phyloP scores from a whole-genome alignment of 306 rosid genomes.

The Pyrus betulifolia region DNA sequence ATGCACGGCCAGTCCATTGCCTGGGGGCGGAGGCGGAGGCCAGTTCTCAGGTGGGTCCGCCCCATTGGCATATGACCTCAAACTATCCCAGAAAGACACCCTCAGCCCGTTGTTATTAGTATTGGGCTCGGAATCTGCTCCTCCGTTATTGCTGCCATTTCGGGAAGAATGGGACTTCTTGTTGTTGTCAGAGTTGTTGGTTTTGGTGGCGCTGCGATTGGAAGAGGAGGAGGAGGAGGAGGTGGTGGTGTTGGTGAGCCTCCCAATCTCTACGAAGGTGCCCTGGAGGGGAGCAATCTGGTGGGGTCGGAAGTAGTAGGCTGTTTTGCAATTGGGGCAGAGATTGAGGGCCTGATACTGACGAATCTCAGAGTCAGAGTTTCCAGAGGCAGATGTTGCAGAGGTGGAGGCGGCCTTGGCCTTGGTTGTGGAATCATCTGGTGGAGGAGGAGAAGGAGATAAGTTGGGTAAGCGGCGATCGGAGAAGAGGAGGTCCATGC shows the following conservation, averaged over 20 bases:
- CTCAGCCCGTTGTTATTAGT: conserved; percentile 31
- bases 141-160: conserved; percentile 13
- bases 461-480: conserved; percentile 46
- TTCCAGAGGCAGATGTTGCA: no score
- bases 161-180: conserved; percentile 23
- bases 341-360: conserved; percentile 63
- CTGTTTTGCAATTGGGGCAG: conserved; percentile 85
- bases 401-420: neutral
- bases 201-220: conserved; percentile 14
- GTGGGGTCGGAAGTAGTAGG: conserved; percentile 70
- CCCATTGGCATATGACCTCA: conserved; percentile 36
- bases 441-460: conserved; percentile 4
- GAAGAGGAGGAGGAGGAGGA: neutral
- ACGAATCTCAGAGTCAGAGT: neutral
- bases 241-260: conserved; percentile 27
- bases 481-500: conserved; percentile 65
- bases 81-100: conserved; percentile 53
- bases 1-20: conserved; percentile 79
- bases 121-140: conserved; percentile 17
- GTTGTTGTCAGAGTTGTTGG: conserved; percentile 27
- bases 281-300: conserved; percentile 72
- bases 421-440: neutral
- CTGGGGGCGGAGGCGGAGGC: conserved; percentile 44
- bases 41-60: conserved; percentile 73
- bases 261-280: conserved; percentile 78